A percentile compares a stretch with the other conserved stretches of the same genome.
Evolutionary conservation across 2,329 filamentous ascomycete genomes (phyloP).

Genomic region (Apiospora marii): DNA sequence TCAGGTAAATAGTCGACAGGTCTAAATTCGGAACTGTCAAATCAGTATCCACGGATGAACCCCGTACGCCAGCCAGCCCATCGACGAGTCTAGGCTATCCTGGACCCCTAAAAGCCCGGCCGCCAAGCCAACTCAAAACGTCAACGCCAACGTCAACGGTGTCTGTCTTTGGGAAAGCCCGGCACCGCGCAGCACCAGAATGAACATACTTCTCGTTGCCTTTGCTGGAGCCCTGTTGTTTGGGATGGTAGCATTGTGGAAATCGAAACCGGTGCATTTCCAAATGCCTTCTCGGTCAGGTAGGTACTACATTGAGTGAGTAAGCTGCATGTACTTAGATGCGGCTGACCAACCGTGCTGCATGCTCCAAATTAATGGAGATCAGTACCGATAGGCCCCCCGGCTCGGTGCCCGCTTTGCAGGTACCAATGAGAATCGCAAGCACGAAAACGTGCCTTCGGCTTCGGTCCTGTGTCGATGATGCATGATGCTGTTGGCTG

Average conservation of each 20-base stretch:
- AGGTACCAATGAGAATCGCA: neutral
- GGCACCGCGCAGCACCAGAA: neutral
- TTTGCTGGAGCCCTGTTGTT: neutral
- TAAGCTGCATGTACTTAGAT: neutral
- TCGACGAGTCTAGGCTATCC: neutral
- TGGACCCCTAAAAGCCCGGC: neutral
- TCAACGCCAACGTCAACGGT: neutral
- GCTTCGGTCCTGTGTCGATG: neutral
- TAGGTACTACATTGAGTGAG: neutral
- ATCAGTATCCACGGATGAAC: neutral
- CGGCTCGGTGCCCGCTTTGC: neutral
- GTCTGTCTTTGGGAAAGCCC: neutral
- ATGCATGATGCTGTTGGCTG: neutral
- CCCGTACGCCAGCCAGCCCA: neutral
- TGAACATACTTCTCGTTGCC: neutral
- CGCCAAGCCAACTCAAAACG: no score
- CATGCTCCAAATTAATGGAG: neutral
- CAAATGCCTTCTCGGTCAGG: neutral
- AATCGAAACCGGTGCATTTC: neutral
- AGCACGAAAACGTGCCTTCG: constrained; percentile 15
- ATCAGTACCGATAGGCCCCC: neutral
- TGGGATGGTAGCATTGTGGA: neutral
- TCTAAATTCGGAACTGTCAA: constrained; percentile 10
- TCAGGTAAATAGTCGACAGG: neutral
- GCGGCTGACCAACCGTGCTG: neutral